Evolutionary conservation across 2,329 filamentous ascomycete genomes (phyloP), one percentile per base, ranked within the genome.

Genomic region (Claviceps sp.): DNA sequence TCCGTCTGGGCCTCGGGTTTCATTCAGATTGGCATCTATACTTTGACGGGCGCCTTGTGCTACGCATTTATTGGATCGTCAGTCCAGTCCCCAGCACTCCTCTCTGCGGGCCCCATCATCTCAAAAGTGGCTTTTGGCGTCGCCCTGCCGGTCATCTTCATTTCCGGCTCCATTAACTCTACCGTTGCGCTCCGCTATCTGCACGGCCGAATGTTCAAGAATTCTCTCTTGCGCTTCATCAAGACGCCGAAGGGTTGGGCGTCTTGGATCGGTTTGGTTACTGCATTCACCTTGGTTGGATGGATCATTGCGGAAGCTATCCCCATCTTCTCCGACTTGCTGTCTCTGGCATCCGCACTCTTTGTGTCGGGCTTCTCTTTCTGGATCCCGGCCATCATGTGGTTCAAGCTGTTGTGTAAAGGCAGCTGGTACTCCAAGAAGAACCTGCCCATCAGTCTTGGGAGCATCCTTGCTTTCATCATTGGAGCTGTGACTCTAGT

Each of bases 221-320:
- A 72, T 60, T 70, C 67, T 2, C 60, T 74, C 53, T 65, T 65
- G 52, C 68, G 69, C 52, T 74, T 65, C 61, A 68, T 75, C 65
- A 75, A 75, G 65, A 75, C 72, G 6, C 62, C 63, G 48, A 70
- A 62, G 65, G 72, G 72, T 2, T 75, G 72, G 72, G 58, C 63
- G 18, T 70, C 66, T 14, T 86, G 85, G 85, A 61, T 81, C 2
- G 70, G 55, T 4, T 77, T 88, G 36, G 76, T 80, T 40, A 64
- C 72, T 2, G 56, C 61, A 42, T 63, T 82, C 38, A 88, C 84
- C 71, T 42, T 83, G 14, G 49, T 82, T 22, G 80, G 81, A 2
- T 89, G 81, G 76, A 63, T 88, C 57, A 81, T 89, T 54, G 84
- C 85, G 9, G 78, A 84, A 59, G 78, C 82, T 1, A 83, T 89